Base-by-base conservation (phyloP, 257 asterid species). In the Scutellaria baicalensis region DNA sequence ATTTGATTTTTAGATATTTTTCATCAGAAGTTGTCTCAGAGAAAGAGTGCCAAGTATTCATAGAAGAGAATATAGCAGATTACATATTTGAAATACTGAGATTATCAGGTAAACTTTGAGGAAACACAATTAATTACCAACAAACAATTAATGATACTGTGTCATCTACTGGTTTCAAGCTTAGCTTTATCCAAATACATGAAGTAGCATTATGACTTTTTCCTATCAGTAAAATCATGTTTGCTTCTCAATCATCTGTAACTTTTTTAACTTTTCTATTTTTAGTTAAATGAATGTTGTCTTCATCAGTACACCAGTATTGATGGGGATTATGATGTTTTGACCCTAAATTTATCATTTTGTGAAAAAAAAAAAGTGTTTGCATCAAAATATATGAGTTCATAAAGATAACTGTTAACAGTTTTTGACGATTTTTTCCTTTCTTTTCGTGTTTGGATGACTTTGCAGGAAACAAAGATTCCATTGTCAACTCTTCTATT, bases 11-110 rank as follows among this genome's bases (percentile, higher is more conserved):
- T 79, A 72, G 71, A 50, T 86, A 82, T 79, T 85, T 91, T 67
- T 84, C 96, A 54, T 75, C 86, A 50, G 81, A 78, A 66, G 78
- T 66, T 73, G 78, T 57, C 79, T 79, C 86, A 42, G 81, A 43
- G 64, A 87, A 84, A 82, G 85, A 80, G 82, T 64, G 83, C 71
- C 85, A 81, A 75, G 76, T 83, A 61, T 77, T 93, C 55, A 77
- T 93, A 8, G 89, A 89, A 76, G 93, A 89, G 85, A 91, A 89
- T 64, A 77, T 93, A 72, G 95, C 96, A 61, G 99, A 93, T 75
- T 93, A 93, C 62, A 75, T 77, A 74, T 91, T 91, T 80, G 97
- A 93, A 86, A 82, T 91, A 77, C 83, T 91, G 82, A 86, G 99
- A 81, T 69, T 87, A 80, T 87, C 97, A 79, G 95, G 97, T 88